A percentile compares a stretch with the other conserved stretches of the same genome.
Evolutionary conservation across 441 rosid genomes (phyloP).

Genomic region (Populus trichocarpa): DNA sequence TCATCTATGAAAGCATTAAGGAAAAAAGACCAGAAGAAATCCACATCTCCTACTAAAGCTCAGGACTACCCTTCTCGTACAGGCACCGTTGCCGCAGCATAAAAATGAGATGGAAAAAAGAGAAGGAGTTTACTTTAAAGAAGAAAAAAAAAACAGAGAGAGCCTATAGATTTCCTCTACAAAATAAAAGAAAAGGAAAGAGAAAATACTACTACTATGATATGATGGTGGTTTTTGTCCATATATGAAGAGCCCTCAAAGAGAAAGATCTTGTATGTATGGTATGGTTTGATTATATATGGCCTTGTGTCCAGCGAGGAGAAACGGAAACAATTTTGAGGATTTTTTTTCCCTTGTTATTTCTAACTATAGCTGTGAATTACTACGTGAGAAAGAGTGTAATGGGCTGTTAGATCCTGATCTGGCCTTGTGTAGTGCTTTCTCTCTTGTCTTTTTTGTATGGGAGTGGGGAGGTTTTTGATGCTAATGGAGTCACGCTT

Average conservation of each 20-base stretch:
- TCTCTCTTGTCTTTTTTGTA: neutral
- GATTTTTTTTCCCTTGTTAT: neutral
- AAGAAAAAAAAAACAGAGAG: neutral
- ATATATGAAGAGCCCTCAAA: neutral
- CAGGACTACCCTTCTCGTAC: slow-evolving; percentile 36
- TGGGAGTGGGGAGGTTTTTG: neutral
- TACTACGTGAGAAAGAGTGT: neutral
- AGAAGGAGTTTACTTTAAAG: slow-evolving; percentile 1
- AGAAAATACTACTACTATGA: neutral
- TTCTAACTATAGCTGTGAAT: neutral
- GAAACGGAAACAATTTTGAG: slow-evolving; percentile 3
- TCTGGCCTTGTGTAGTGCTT: neutral
- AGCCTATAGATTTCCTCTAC: neutral
- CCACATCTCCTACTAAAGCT: slow-evolving; percentile 39
- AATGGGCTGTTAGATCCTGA: neutral
- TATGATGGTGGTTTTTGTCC: slow-evolving; percentile 1
- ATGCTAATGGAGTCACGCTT: neutral
- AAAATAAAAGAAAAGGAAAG: neutral
- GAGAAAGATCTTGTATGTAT: neutral
- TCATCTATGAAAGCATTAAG: slow-evolving; percentile 55
- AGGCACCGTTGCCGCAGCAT: slow-evolving; percentile 58
- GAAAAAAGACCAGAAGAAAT: slow-evolving; percentile 41
- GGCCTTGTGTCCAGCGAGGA: neutral
- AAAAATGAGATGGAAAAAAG: neutral
- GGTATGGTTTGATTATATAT: neutral